phyloP scores from a whole-genome alignment of 345 rosid genomes.

The Trapa incisa region DNA sequence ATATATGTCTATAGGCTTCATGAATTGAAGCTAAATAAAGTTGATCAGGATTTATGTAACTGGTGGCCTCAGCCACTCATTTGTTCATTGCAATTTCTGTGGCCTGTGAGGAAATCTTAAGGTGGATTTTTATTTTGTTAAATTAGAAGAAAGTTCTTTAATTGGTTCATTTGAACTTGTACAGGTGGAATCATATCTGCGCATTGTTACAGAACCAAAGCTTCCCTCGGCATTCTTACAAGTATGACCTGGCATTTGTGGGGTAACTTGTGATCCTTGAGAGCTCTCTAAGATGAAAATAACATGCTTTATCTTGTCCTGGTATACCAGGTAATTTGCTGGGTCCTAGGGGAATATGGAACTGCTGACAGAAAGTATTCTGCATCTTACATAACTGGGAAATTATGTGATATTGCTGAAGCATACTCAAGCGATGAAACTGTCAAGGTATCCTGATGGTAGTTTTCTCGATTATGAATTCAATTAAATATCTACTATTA shows the following conservation, averaged over 20 bases:
- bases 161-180: background rate
- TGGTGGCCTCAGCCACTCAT: background rate
- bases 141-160: background rate
- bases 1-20: background rate
- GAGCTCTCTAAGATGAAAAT: background rate
- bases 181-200: slow-evolving; percentile 91
- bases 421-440: slow-evolving; percentile 92
- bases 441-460: slow-evolving; percentile 46
- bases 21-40: slow-evolving; percentile 9
- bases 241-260: slow-evolving; percentile 25
- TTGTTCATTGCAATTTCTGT: background rate
- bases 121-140: background rate
- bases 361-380: slow-evolving; percentile 77
- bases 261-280: slow-evolving; percentile 8
- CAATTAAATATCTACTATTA: background rate
- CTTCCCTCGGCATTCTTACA: slow-evolving; percentile 93
- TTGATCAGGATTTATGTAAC: background rate
- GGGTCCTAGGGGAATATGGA: slow-evolving; percentile 97
- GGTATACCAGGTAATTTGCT: slow-evolving; percentile 65
- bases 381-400: slow-evolving; percentile 73
- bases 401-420: slow-evolving; percentile 87
- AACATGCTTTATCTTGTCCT: background rate
- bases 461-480: background rate
- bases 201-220: slow-evolving; percentile 81
- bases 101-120: background rate